These are phyloP conservation scores for Bassia scoparia DNA, from an alignment of 148 eudicot genomes.

Conservation along the genomic window DNA sequence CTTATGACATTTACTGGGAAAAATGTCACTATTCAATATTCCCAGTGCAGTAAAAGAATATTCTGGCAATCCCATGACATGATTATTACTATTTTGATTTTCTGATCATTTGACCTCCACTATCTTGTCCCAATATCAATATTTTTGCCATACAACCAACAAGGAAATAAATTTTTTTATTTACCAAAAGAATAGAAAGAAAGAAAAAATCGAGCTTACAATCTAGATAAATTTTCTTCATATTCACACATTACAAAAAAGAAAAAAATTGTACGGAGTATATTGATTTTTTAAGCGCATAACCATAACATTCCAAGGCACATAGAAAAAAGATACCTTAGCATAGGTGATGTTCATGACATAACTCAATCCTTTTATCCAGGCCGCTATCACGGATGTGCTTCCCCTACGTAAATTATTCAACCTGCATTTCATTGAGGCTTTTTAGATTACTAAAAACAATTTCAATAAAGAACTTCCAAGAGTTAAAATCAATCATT, in stretches of 20 bases:
- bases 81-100: not conserved
- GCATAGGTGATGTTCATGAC: conserved; percentile 85
- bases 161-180: not conserved
- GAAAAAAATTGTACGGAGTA: not conserved
- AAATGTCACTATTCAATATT: not conserved
- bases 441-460: not conserved
- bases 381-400: conserved; percentile 82
- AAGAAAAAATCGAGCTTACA: not conserved
- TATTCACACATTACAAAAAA: not conserved
- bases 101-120: not conserved
- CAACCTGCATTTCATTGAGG: conserved; percentile 53
- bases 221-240: not conserved
- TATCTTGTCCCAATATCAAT: not conserved
- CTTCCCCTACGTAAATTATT: conserved; percentile 64
- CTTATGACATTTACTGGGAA: not conserved
- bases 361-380: conserved; percentile 60
- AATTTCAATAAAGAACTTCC: not conserved
- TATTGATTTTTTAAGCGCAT: not conserved
- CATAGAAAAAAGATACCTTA: conserved; percentile 32
- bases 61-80: not conserved
- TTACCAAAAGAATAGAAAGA: not conserved
- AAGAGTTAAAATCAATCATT: not conserved
- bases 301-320: not conserved
- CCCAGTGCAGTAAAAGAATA: not conserved
- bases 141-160: not conserved